These are phyloP conservation scores for Hyaloscypha finlandica DNA, from an alignment of 495 filamentous ascomycete genomes.

Conservation along the genomic window DNA sequence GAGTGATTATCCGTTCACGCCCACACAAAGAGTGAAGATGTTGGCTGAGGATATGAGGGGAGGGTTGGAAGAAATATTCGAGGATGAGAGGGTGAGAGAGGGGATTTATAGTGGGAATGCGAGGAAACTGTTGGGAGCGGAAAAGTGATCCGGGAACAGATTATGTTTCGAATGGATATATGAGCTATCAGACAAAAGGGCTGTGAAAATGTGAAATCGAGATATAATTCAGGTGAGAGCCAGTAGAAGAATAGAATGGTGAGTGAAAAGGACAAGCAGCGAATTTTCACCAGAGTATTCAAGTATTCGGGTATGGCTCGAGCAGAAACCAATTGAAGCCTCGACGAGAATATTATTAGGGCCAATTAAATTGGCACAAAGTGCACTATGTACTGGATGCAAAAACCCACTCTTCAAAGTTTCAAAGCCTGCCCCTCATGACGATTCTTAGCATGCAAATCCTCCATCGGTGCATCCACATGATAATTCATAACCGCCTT, in stretches of 20 bases:
- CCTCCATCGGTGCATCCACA: constrained; percentile 12
- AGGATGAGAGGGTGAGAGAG: neutral
- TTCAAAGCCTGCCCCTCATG: neutral
- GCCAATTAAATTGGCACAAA: too few relatives aligned
- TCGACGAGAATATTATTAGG: neutral
- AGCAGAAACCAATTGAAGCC: neutral
- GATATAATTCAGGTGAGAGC: too few relatives aligned
- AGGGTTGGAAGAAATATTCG: constrained; percentile 6
- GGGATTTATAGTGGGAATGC: constrained; percentile 17
- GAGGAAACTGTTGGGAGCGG: constrained; percentile 2
- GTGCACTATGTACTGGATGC: too few relatives aligned
- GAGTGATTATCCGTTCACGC: constrained; percentile 45
- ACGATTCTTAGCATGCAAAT: constrained; percentile 7
- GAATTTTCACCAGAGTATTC: too few relatives aligned
- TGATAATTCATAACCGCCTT: constrained; percentile 7
- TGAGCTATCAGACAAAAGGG: too few relatives aligned
- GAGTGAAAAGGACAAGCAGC: too few relatives aligned
- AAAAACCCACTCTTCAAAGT: too few relatives aligned
- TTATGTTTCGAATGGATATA: too few relatives aligned
- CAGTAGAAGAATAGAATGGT: too few relatives aligned
- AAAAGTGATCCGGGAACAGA: too few relatives aligned
- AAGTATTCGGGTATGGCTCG: too few relatives aligned
- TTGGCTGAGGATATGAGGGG: constrained; percentile 21
- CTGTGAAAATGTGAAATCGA: too few relatives aligned
- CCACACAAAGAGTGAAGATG: constrained; percentile 3